These are phyloP conservation scores for Eutrema heterophyllum DNA, from an alignment of 345 rosid genomes.

Conservation along the genomic window DNA sequence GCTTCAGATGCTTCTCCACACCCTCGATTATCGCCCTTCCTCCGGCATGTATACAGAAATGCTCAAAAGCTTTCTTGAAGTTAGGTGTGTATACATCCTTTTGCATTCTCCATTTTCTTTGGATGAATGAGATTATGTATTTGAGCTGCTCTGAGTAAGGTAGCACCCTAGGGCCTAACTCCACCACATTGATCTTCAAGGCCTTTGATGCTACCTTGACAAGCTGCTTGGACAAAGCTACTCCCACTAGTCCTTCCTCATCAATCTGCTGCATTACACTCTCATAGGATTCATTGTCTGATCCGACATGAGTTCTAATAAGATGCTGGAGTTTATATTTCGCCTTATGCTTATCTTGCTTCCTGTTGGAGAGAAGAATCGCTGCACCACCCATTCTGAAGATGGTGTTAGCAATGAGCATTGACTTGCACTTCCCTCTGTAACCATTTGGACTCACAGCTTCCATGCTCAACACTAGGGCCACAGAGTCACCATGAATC, in stretches of 20 bases:
- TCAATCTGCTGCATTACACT: slow-evolving; percentile 48
- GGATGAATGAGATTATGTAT: slow-evolving; percentile 32
- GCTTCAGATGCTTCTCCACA: slow-evolving; percentile 48
- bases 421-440: slow-evolving; percentile 40
- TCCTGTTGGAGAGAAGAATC: slow-evolving; percentile 48
- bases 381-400: slow-evolving; percentile 68
- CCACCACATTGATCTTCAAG: slow-evolving; percentile 40
- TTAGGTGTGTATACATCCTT: slow-evolving; percentile 38
- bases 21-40: slow-evolving; percentile 54
- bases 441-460: slow-evolving; percentile 46
- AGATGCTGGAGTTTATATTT: slow-evolving; percentile 56
- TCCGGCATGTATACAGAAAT: slow-evolving; percentile 65
- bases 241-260: slow-evolving; percentile 43
- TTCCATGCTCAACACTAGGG: slow-evolving; percentile 56
- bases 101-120: slow-evolving; percentile 21
- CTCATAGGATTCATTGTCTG: slow-evolving; percentile 39
- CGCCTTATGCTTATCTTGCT: slow-evolving; percentile 36
- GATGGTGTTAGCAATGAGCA: slow-evolving; percentile 51
- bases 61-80: slow-evolving; percentile 56
- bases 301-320: slow-evolving; percentile 53
- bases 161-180: slow-evolving; percentile 48
- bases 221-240: slow-evolving; percentile 49
- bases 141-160: slow-evolving; percentile 53
- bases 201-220: slow-evolving; percentile 45
- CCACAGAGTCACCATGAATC: slow-evolving; percentile 46